These are phyloP conservation scores for Colletotrichum eremochloae DNA, from an alignment of 2,329 filamentous ascomycete genomes.

Conservation along the genomic window DNA sequence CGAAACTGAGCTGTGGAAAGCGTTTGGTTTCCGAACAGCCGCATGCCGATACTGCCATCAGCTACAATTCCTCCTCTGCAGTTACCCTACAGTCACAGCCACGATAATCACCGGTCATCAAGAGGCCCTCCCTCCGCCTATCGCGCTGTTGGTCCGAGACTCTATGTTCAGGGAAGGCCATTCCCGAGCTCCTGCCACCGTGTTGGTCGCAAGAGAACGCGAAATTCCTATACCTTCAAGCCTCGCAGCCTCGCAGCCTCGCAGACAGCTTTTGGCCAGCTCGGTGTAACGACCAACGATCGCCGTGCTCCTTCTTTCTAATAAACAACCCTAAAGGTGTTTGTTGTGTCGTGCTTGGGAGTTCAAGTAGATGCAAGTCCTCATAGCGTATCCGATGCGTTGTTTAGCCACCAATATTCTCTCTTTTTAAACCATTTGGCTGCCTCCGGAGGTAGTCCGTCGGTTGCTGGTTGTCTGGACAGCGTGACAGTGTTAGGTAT, in stretches of 20 bases:
- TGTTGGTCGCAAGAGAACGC: not conserved
- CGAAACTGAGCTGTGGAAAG: conserved; percentile 12
- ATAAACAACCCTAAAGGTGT: not conserved
- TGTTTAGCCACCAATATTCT: not conserved
- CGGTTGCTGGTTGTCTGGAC: not conserved
- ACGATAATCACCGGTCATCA: not conserved
- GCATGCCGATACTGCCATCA: conserved; percentile 18
- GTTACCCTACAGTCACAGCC: not conserved
- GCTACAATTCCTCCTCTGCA: not conserved
- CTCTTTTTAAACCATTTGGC: no score
- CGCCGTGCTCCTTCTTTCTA: not conserved
- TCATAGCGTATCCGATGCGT: not conserved
- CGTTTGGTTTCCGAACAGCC: not conserved
- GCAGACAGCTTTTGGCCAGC: not conserved
- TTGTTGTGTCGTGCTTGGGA: not conserved
- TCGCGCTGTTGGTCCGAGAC: not conserved
- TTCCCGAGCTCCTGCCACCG: not conserved
- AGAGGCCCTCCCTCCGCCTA: not conserved
- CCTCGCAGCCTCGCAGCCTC: not conserved
- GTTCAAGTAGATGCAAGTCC: not conserved
- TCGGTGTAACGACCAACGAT: not conserved
- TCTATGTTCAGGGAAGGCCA: not conserved
- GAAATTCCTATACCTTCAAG: not conserved
- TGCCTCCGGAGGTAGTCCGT: no score
- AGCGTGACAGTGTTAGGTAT: not conserved